Conservation (phyloP, 495 filamentous ascomycete species). For the Xylaria acuta region DNA sequence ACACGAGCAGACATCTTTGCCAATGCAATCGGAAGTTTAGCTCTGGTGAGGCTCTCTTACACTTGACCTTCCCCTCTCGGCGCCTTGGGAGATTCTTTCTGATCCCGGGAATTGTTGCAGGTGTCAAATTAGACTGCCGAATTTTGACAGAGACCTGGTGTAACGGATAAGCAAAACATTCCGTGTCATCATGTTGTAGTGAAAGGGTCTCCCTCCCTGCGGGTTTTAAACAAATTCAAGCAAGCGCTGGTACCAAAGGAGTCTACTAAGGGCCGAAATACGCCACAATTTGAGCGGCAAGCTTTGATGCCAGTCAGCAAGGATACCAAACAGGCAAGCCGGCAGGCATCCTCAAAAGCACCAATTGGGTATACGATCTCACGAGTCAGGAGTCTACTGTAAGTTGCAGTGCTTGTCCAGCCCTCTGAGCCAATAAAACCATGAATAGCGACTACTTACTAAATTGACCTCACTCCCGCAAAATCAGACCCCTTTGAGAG, state of each 20-base stretch:
- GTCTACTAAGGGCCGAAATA: neutral
- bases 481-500: constrained; percentile 11
- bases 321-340: neutral
- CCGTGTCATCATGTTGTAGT: neutral
- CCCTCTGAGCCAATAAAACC: no score
- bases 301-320: neutral
- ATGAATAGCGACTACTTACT: no score
- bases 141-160: neutral
- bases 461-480: neutral
- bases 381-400: neutral
- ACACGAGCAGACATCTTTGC: neutral
- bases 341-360: neutral
- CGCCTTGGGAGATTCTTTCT: neutral
- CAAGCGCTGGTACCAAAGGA: neutral
- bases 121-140: neutral
- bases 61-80: neutral
- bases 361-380: neutral
- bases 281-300: neutral
- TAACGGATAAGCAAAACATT: neutral
- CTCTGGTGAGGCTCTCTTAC: neutral
- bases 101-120: neutral
- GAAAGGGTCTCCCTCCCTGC: no score
- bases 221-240: neutral
- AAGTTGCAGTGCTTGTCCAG: no score
- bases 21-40: neutral